Evolutionary conservation across 2,329 filamentous ascomycete genomes (phyloP), one percentile per base, ranked within the genome.

Genomic region (Cercospora beticola): DNA sequence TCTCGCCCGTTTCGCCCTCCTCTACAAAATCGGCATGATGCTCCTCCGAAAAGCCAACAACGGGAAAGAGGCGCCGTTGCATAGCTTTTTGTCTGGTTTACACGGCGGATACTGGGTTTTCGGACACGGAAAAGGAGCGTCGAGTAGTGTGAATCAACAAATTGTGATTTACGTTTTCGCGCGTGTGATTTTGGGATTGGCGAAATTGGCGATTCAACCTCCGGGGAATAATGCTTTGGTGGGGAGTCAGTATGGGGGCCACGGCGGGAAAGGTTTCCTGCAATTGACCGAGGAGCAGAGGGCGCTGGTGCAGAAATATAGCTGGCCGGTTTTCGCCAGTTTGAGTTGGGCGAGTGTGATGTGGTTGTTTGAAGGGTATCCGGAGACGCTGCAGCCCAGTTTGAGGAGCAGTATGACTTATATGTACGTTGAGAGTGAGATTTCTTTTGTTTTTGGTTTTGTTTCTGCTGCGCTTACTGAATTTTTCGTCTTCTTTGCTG

Each of bases 151-250:
- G 71, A 97, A 90, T 82, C 93, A 97, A 84, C 94, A 99, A 85
- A 99, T 99, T 79, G 93, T 97, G 80, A 92, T 98, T 76, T 99
- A 99, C 83, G 92, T 99, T 71, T 97, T 97, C 78, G 95, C 95
- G 59, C 89, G 95, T 73, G 95, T 97, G 16, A 86, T 91, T 69
- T 87, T 99, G 36, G 92, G 92, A 8, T 82, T 96, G 26, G 95
- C 94, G 33, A 92, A 93, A 77, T 83, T 98, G 67, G 88, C 92
- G 66, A 88, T 98, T 71, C 90, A 92, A 80, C 86, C 86, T 1
- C 82, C 75, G 10, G 77, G 78, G 18, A 78, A 79, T 30, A 80
- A 80, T 70, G 74, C 76, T n/a, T 66, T 80, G 26, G 70, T 79
- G 4, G 79, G 78, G 1, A 78, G 78, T 54, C 73, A 76, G 36